Base-by-base conservation (phyloP, 2,329 filamentous ascomycete genomes). In the Pyrenochaeta sp. region DNA sequence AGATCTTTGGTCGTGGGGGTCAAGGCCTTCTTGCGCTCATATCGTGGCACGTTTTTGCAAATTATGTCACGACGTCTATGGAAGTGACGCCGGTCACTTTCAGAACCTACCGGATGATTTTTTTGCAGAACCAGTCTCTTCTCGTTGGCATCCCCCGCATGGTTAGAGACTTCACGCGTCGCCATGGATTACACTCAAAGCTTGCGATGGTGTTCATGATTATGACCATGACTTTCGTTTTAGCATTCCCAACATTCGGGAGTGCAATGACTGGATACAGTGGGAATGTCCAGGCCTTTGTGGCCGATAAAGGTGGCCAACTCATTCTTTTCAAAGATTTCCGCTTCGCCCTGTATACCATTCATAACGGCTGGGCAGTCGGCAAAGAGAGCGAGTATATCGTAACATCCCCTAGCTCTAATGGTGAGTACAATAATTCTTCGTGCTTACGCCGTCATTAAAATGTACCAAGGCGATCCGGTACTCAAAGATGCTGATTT, bases 211-310 rank as follows among this genome's bases (percentile, higher is more conserved):
- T 39, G 3, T 70, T 69, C 19, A 70, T 71, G 52, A 15, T 68
- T 0, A 36, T 43, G 1, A 68, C 58, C 1, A 66, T 69, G 61
- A 9, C 47, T 0, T 69, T 65, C n/a, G 60, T 62, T 6, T 47
- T 66, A 0, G 9, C 40, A 0, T 70, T 68, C 43, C 66, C 66
- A 5, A 71, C 64, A 0, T 40, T 71, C 5, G 52, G 56, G 2
- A 63, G 67, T 15, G 62, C 68, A 2, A 66, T 71, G 66, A 64
- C 62, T 28, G 66, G 66, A 15, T 71, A 71, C 24, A 61, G 43
- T 1, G 50, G 40, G 1, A 56, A 57, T 2, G 47, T 64, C 9
- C 32, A 53, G 5, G 39, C 66, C 2, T 65, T 50, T 22, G 48
- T 71, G 1, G 36, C 27, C 2, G 59, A 55, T n/a, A n/a, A 32